phyloP scores from a whole-genome alignment of 106 monocot genomes.

The Apostasia ramifera region DNA sequence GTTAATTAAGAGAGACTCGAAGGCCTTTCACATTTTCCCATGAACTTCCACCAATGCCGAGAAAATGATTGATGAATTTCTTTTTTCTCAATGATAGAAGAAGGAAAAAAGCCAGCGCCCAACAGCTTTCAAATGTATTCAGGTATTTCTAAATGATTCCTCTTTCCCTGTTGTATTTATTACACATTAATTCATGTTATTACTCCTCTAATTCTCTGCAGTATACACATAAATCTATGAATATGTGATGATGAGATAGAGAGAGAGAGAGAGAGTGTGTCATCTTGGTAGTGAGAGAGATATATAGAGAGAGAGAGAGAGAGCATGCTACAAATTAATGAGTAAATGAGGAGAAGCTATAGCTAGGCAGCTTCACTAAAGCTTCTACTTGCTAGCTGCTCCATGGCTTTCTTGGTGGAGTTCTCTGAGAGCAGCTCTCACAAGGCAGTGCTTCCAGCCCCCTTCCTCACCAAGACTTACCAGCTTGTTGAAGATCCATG shows the following conservation, averaged over 20 bases:
- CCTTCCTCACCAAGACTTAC: conserved; percentile 86
- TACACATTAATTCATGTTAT: neutral
- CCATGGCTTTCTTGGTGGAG: conserved; percentile 66
- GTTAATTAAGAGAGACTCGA: neutral
- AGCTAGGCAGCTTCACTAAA: neutral
- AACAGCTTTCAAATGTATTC: neutral
- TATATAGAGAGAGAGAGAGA: conserved; percentile 7
- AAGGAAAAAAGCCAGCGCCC: neutral
- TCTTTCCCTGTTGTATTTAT: neutral
- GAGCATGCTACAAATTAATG: neutral
- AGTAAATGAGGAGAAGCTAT: neutral
- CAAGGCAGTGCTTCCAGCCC: conserved; percentile 61
- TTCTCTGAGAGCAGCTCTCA: conserved; percentile 47
- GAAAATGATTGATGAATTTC: neutral
- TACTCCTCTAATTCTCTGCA: neutral
- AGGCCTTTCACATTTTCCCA: conserved; percentile 2
- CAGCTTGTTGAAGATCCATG: conserved; percentile 77
- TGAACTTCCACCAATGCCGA: neutral
- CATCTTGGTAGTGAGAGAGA: neutral
- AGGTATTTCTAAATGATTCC: neutral
- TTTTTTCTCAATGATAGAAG: neutral
- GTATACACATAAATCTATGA: neutral
- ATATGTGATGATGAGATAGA: too few species aligned
- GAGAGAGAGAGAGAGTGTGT: neutral
- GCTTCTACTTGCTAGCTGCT: neutral